Evolutionary conservation across 116 monocot species (phyloP).

Genomic region (Papilionanthe hybrid): DNA sequence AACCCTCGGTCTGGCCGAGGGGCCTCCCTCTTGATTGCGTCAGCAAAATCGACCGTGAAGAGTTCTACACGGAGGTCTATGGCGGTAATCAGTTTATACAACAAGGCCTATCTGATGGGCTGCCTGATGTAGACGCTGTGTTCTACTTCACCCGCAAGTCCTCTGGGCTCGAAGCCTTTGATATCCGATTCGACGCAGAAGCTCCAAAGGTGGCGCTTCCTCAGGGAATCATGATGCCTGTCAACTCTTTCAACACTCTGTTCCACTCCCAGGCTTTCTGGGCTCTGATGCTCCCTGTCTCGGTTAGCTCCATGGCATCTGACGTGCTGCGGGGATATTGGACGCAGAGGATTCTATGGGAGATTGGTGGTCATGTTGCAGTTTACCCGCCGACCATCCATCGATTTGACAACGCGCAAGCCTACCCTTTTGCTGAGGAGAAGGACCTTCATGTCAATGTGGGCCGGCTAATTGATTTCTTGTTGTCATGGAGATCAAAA

Average conservation of each 20-base stretch:
- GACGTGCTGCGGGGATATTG: constrained; percentile 88
- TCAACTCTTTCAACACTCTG: constrained; percentile 89
- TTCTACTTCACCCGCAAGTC: constrained; percentile 96
- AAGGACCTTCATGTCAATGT: constrained; percentile 98
- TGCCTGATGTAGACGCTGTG: constrained; percentile 88
- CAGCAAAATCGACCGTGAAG: constrained; percentile 61
- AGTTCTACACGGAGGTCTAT: constrained; percentile 87
- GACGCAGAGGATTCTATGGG: constrained; percentile 94
- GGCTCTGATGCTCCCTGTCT: constrained; percentile 83
- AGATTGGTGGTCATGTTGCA: constrained; percentile 83
- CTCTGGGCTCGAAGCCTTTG: constrained; percentile 52
- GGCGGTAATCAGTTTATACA: constrained; percentile 88
- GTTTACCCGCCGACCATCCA: constrained; percentile 85
- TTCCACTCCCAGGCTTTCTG: constrained; percentile 91
- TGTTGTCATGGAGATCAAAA: constrained; percentile 75
- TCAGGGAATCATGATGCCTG: constrained; percentile 84
- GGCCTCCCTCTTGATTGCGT: constrained; percentile 83
- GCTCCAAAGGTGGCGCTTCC: constrained; percentile 97
- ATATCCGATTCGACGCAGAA: constrained; percentile 73
- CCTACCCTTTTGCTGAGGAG: constrained; percentile 91
- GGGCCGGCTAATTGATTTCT: constrained; percentile 78
- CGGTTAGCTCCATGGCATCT: constrained; percentile 87
- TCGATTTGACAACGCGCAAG: constrained; percentile 42
- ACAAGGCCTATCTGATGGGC: constrained; percentile 88
- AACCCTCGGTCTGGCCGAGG: constrained; percentile 90